A percentile compares a stretch with the other conserved stretches of the same genome.
phyloP scores from a whole-genome alignment of 2,329 filamentous ascomycete species.

The Phoma sp. region DNA sequence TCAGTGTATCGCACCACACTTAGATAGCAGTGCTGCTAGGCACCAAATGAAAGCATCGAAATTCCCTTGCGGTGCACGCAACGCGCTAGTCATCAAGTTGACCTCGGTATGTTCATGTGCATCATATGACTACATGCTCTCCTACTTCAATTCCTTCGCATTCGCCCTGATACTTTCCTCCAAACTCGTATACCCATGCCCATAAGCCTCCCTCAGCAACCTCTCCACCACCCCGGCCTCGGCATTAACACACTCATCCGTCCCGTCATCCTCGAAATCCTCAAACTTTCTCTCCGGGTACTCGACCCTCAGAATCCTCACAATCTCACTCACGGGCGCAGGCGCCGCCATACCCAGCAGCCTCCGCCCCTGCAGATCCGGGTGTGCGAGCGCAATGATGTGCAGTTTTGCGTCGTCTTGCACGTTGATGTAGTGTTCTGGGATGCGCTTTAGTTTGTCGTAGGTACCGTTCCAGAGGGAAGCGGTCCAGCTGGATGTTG shows the following conservation, averaged over 20 bases:
- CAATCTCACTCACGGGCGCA: constrained; percentile 55
- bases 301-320: constrained; percentile 47
- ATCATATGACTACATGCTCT: too few species aligned
- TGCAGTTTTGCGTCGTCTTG: constrained; percentile 56
- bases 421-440: constrained; percentile 30
- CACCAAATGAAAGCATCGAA: constrained; percentile 15
- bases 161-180: constrained; percentile 29
- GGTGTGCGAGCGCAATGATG: constrained; percentile 58
- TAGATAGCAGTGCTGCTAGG: constrained; percentile 18
- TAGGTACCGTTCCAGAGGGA: constrained; percentile 31
- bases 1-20: constrained; percentile 5
- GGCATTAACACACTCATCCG: constrained; percentile 20
- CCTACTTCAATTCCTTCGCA: background rate
- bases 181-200: constrained; percentile 34
- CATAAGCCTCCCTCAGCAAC: constrained; percentile 38
- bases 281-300: constrained; percentile 50
- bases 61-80: background rate
- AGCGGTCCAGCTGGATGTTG: constrained; percentile 36
- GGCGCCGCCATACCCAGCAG: constrained; percentile 61
- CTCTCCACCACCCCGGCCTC: constrained; percentile 32
- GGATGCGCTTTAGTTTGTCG: constrained; percentile 26
- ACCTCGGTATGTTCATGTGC: too few species aligned
- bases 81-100: too few species aligned
- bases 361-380: constrained; percentile 56
- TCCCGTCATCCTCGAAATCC: constrained; percentile 27